phyloP scores from a whole-genome alignment of 495 filamentous ascomycete genomes.

The Symbiotaphrina buchneri region DNA sequence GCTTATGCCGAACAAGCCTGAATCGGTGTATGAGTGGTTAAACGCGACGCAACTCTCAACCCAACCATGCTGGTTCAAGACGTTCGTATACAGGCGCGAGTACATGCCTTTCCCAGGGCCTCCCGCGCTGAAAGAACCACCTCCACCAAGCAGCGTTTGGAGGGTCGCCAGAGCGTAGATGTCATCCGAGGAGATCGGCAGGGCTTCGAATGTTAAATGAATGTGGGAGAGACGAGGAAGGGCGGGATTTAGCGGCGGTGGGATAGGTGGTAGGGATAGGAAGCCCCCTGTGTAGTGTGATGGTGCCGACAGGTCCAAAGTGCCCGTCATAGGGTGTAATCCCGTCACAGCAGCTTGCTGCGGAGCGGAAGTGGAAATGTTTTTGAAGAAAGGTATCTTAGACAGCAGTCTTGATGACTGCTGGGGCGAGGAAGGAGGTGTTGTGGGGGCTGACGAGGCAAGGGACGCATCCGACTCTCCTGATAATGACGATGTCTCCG shows the following conservation, averaged over 20 bases:
- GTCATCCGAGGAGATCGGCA: conserved; percentile 71
- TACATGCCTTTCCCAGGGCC: conserved; percentile 99
- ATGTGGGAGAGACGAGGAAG: conserved; percentile 74
- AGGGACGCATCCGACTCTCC: not conserved
- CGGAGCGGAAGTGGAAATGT: conserved; percentile 49
- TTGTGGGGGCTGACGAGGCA: conserved; percentile 4
- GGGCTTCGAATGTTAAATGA: conserved; percentile 87
- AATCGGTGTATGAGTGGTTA: conserved; percentile 93
- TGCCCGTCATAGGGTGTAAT: conserved; percentile 19
- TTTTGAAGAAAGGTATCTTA: conserved; percentile 85
- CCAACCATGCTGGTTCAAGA: conserved; percentile 92
- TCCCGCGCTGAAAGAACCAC: conserved; percentile 92
- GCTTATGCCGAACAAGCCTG: conserved; percentile 82
- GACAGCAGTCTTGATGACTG: conserved; percentile 43
- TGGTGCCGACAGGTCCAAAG: conserved; percentile 37
- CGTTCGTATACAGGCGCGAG: conserved; percentile 87
- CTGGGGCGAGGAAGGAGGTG: conserved; percentile 10
- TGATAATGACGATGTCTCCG: conserved; percentile 30
- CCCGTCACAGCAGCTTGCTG: conserved; percentile 32
- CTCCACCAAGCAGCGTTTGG: conserved; percentile 86
- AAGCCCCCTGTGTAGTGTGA: conserved; percentile 90
- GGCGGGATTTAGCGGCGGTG: conserved; percentile 51
- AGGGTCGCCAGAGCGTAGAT: conserved; percentile 95
- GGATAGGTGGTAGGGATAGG: conserved; percentile 58
- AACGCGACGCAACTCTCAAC: conserved; percentile 88